These are phyloP conservation scores for Candida patagonica DNA, from an alignment of 805 yeast genomes.

Conservation along the genomic window DNA sequence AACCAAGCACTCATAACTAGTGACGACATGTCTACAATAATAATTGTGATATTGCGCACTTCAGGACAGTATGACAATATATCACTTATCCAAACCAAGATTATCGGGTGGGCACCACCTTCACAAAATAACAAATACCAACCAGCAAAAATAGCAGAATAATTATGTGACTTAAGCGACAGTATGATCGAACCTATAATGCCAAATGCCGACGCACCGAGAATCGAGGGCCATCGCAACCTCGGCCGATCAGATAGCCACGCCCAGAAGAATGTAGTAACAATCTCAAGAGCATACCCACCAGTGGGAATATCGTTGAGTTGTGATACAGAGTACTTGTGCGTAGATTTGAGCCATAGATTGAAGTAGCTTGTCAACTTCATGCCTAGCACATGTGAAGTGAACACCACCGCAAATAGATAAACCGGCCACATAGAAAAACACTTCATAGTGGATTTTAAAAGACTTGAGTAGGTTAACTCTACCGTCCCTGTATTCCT, in stretches of 20 bases:
- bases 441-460: not conserved
- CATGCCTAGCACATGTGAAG: not conserved
- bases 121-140: constrained; percentile 7
- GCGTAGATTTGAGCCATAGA: constrained; percentile 50
- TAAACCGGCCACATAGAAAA: constrained; percentile 2
- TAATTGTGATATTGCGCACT: constrained; percentile 5
- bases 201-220: constrained; percentile 4
- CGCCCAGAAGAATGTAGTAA: constrained; percentile 8
- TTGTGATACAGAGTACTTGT: constrained; percentile 14
- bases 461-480: not conserved
- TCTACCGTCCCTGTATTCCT: not conserved
- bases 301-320: constrained; percentile 9
- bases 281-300: constrained; percentile 8
- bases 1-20: constrained; percentile 6
- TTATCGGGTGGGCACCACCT: constrained; percentile 8
- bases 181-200: constrained; percentile 8
- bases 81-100: constrained; percentile 11
- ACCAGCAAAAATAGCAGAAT: constrained; percentile 6
- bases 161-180: not conserved
- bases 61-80: constrained; percentile 4
- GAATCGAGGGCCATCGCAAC: constrained; percentile 6
- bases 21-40: constrained; percentile 4
- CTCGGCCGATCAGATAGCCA: not conserved
- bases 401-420: not conserved
- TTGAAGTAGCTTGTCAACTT: constrained; percentile 17